phyloP scores from a whole-genome alignment of 202 grass and related monocot genomes.

The Zizania palustris region DNA sequence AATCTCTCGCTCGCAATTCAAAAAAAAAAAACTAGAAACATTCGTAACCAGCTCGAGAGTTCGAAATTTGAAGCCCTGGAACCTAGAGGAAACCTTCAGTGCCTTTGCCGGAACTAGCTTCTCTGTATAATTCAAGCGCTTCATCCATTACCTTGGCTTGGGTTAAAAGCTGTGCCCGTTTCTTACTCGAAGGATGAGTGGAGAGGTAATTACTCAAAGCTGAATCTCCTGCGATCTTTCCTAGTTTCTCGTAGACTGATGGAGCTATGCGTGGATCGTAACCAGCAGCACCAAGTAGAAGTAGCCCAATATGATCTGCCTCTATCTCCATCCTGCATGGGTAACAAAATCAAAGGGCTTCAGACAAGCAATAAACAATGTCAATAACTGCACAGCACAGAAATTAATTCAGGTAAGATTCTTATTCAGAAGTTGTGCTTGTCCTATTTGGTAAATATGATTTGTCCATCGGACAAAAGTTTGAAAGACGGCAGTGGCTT shows the following conservation, averaged over 20 bases:
- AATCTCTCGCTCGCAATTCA: too few relatives aligned
- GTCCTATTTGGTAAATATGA: background rate
- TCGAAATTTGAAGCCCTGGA: background rate
- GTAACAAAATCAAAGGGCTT: conserved; percentile 25
- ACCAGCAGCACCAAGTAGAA: conserved; percentile 80
- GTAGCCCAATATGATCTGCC: conserved; percentile 86
- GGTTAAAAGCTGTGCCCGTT: conserved; percentile 66
- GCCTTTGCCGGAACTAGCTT: conserved; percentile 51
- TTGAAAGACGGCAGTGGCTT: background rate
- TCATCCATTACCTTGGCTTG: conserved; percentile 78
- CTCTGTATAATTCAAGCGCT: conserved; percentile 68
- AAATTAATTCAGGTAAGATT: background rate
- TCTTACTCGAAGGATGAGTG: conserved; percentile 92
- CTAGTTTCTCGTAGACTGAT: conserved; percentile 73
- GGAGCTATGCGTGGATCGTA: conserved; percentile 80
- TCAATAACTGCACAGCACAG: background rate
- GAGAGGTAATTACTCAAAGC: conserved; percentile 69
- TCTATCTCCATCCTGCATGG: conserved; percentile 89
- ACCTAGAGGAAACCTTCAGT: conserved; percentile 85
- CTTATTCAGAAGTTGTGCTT: background rate
- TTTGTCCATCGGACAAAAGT: background rate
- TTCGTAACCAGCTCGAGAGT: background rate
- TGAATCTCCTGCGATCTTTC: conserved; percentile 69
- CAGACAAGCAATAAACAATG: conserved; percentile 16
- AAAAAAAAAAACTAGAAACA: too few relatives aligned